phyloP scores from a whole-genome alignment of 768 basidiomycete species.

The Phlebiopsis flavidoalba region DNA sequence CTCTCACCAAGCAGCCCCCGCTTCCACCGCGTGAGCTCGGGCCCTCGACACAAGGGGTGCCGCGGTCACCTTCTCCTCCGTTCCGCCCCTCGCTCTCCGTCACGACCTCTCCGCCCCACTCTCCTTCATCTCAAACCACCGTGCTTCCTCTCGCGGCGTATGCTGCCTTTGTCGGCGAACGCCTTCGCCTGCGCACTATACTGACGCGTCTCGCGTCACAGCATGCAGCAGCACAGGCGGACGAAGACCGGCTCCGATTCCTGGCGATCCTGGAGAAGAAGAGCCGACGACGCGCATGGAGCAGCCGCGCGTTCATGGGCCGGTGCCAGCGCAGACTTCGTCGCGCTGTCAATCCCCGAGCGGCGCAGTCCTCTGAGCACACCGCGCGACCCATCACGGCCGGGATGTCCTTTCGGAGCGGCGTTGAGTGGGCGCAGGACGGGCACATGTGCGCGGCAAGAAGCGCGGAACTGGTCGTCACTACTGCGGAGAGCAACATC shows the following conservation, averaged over 20 bases:
- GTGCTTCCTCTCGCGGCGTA: constrained; percentile 24
- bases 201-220: constrained; percentile 36
- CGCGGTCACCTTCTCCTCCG: background rate
- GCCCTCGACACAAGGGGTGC: background rate
- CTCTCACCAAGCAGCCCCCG: background rate
- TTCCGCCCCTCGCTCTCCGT: constrained; percentile 2
- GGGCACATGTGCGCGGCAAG: constrained; percentile 5
- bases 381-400: constrained; percentile 7
- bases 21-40: background rate
- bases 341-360: constrained; percentile 47
- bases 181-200: constrained; percentile 26
- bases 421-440: background rate
- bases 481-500: constrained; percentile 22
- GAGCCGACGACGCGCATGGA: constrained; percentile 64
- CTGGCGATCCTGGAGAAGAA: constrained; percentile 46
- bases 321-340: constrained; percentile 27
- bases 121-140: background rate
- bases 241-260: constrained; percentile 25
- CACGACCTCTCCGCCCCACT: constrained; percentile 1
- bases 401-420: constrained; percentile 4
- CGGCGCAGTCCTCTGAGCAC: constrained; percentile 45
- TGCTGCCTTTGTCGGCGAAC: constrained; percentile 20
- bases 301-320: constrained; percentile 42
- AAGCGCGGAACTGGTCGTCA: constrained; percentile 15
- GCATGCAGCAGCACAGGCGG: constrained; percentile 34